These are phyloP conservation scores for Penicillium sclerotigenum DNA, from an alignment of 2,329 filamentous ascomycete genomes.

Conservation along the genomic window DNA sequence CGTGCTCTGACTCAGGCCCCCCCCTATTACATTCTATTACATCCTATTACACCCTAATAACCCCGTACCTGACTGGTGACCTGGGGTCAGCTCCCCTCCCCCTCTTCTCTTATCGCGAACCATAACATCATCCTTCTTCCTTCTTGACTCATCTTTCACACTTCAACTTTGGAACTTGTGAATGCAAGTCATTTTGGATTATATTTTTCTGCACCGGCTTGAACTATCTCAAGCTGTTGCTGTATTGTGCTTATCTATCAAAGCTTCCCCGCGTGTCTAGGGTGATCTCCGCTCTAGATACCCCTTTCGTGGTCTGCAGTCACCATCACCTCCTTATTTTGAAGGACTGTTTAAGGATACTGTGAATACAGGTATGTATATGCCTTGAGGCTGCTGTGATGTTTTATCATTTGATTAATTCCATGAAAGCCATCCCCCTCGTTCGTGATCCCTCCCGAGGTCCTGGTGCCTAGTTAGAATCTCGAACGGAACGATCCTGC, in stretches of 20 bases:
- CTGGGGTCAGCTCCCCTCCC: slow-evolving; percentile 11
- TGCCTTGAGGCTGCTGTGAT: neutral
- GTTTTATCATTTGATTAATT: slow-evolving; percentile 2
- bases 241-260: slow-evolving; percentile 25
- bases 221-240: slow-evolving; percentile 22
- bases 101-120: slow-evolving; percentile 18
- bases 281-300: slow-evolving; percentile 28
- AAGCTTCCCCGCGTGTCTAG: slow-evolving; percentile 31
- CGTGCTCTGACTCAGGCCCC: slow-evolving; percentile 23
- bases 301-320: slow-evolving; percentile 7
- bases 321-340: neutral
- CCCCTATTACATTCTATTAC: slow-evolving; percentile 7
- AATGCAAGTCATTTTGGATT: slow-evolving; percentile 7
- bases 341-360: neutral
- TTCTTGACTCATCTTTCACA: slow-evolving; percentile 6
- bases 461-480: neutral
- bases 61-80: slow-evolving; percentile 13
- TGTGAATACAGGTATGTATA: slow-evolving; percentile 8
- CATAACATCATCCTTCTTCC: slow-evolving; percentile 11
- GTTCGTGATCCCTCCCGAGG: slow-evolving; percentile 10
- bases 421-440: slow-evolving; percentile 3
- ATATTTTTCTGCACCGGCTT: slow-evolving; percentile 2
- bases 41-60: slow-evolving; percentile 9
- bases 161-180: neutral
- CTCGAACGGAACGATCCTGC: slow-evolving; percentile 2